Base-by-base conservation (phyloP, 495 filamentous ascomycete species). In the Clavariopsis aquatica region DNA sequence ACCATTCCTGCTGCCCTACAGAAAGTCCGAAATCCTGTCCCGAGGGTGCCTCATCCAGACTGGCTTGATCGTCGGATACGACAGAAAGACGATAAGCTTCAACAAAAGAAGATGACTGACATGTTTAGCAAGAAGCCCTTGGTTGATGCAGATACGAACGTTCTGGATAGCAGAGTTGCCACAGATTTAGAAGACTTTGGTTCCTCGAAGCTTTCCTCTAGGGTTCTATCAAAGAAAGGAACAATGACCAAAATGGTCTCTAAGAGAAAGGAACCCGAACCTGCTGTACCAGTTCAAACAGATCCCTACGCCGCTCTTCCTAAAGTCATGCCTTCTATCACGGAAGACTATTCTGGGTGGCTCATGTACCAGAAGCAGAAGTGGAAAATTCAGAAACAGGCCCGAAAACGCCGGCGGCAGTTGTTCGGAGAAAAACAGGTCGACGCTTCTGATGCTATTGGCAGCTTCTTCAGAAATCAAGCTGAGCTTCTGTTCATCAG, bases 71-170 rank as follows among this genome's bases (percentile, higher is more conserved):
- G 91, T 43, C 80, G 93, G 51, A 97, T 99, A 75, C 91, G 93
- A 69, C 85, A 87, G 71, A 96, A 96, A 75, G 95, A 99, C 60
- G 94, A 99, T 73, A 91, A 86, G 71, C 89, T 97, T 80, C 96
- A 98, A 80, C 94, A 99, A 77, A 94, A 91, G 79, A 98, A 97
- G 78, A 89, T 99, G 83, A 98, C 94, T 0, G 94, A 98, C 73
- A 79, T 97, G 57, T 98, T 99, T 67, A 80, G 86, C 49, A 71
- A 93, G 72, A 82, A 82, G 29, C 87, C 91, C 0, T 75, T 96
- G 45, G 82, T 84, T 28, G 89, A 92, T 61, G 87, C 90, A 54
- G 82, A 85, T 45, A 82, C 86, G 10, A 92, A 93, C 72, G 82
- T 85, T 15, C 74, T 85, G 28, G 80, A 83, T 52, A 83, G 87